phyloP scores from a whole-genome alignment of 106 monocot species.

The Narthecium ossifragum region DNA sequence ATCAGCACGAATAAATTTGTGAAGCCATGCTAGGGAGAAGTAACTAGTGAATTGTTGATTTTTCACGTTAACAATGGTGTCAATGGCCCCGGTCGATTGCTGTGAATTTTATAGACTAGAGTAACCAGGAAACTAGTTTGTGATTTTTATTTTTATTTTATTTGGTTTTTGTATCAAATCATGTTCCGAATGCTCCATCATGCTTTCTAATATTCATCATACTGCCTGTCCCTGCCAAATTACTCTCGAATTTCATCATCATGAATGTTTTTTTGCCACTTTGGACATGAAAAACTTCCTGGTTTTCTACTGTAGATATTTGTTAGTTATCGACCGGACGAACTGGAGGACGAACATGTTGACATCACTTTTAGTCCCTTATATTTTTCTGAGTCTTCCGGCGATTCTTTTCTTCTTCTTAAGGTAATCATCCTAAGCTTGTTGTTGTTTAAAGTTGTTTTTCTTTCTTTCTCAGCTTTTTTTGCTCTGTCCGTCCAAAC shows the following conservation, averaged over 20 bases:
- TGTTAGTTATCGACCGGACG: background rate
- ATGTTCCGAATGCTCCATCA: background rate
- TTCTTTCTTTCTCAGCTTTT: background rate
- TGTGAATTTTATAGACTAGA: background rate
- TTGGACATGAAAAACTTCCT: too few relatives aligned
- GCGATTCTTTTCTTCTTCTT: slow-evolving; percentile 41
- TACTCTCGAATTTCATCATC: background rate
- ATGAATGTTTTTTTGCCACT: background rate
- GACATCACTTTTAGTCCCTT: background rate
- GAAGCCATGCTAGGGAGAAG: background rate
- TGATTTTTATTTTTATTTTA: too few relatives aligned
- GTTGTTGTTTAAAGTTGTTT: background rate
- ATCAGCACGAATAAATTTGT: too few relatives aligned
- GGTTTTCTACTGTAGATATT: background rate
- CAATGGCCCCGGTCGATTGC: too few relatives aligned
- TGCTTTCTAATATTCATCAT: background rate
- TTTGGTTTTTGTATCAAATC: background rate
- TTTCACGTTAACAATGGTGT: too few relatives aligned
- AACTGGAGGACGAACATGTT: background rate
- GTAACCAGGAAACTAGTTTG: background rate
- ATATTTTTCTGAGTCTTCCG: background rate
- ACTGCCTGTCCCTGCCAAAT: background rate
- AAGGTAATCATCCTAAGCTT: slow-evolving; percentile 32
- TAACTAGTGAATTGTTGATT: too few relatives aligned
- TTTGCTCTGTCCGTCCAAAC: background rate